A percentile compares a stretch with the other conserved stretches of the same genome.
Conservation (phyloP, 2,329 filamentous ascomycete species). For the Fusarium sp. region DNA sequence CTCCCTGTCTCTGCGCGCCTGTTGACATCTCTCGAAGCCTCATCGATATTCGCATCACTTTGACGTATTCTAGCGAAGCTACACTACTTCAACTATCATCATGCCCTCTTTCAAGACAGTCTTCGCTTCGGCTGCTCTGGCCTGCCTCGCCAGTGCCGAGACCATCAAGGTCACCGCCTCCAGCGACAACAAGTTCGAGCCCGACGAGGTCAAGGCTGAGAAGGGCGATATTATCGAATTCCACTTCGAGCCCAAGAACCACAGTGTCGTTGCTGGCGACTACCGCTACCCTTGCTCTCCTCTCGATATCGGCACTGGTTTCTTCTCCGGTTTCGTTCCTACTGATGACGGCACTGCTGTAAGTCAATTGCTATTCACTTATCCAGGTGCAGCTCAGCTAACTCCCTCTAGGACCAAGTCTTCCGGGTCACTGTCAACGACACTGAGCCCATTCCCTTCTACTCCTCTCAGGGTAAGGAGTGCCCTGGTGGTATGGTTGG, state of each 20-base stretch:
- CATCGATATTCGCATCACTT: background rate
- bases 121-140: constrained; percentile 41
- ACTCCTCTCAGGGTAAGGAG: constrained; percentile 53
- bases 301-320: constrained; percentile 47
- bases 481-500: constrained; percentile 55
- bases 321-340: constrained; percentile 53
- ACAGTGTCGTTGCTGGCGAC: constrained; percentile 52
- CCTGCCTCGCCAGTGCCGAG: constrained; percentile 44
- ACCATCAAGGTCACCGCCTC: constrained; percentile 51
- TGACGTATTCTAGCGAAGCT: background rate
- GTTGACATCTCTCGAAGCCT: background rate
- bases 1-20: background rate
- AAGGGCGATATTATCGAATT: constrained; percentile 53
- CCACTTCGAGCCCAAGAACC: constrained; percentile 51
- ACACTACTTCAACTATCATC: background rate
- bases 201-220: constrained; percentile 47
- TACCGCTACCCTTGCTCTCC: constrained; percentile 52
- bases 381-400: constrained; percentile 2
- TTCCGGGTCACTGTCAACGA: constrained; percentile 50
- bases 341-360: constrained; percentile 46
- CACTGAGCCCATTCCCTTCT: constrained; percentile 51
- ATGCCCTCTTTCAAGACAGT: constrained; percentile 48
- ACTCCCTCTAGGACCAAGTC: constrained; percentile 45
- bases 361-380: constrained; percentile 22
- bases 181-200: constrained; percentile 49